Base-by-base conservation (phyloP, 2,329 filamentous ascomycete genomes). In the Ceratocystis ficicola region DNA sequence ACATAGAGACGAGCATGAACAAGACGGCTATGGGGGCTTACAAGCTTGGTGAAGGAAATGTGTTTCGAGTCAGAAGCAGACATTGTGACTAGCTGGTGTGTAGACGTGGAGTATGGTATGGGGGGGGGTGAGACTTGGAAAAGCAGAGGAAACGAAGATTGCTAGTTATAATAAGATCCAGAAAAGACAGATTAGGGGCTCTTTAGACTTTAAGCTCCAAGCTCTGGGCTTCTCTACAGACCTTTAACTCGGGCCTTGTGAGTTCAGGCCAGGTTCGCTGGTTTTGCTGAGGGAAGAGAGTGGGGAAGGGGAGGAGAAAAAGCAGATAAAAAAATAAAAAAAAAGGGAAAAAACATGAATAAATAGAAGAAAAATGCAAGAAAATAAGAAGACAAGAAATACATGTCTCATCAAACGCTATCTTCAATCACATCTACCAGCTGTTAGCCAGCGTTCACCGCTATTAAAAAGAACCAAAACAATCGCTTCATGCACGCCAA, bases 41-140 rank as follows among this genome's bases (percentile, higher is more conserved):
- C 68, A 61, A 69, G 67, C 5, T 64, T 64, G 15, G 67, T 64
- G 50, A 65, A 67, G 15, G 66, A 66, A 15, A 67, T 60, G 44
- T 68, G 63, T 32, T 68, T 69, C n/a, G 68, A 62, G 30, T 66
- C 65, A n/a, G 44, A 59, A 7, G 65, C 46, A 32, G 67, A 69
- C 68, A 69, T 69, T 17, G 25, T 63, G 46, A 5, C 12, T 48
- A 20, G 17, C 12, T 48, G 17, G 32, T 10, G 32, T 36, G 32
- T 36, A 36, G 32, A 10, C 32, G 32, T 36, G 32, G 32, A 36
- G 32, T 36, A 36, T 36, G 7, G 8, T 36, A 36, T 36, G 32
- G 32, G 32, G 32, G 32, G 8, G 32, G 36, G 46, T 22, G 10
- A 22, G 22, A n/a, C 46, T 22, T 50, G n/a, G 46, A 50, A 10